Conservation (phyloP, 352 stramenopile species). For the Phytophthora uliginosa region DNA sequence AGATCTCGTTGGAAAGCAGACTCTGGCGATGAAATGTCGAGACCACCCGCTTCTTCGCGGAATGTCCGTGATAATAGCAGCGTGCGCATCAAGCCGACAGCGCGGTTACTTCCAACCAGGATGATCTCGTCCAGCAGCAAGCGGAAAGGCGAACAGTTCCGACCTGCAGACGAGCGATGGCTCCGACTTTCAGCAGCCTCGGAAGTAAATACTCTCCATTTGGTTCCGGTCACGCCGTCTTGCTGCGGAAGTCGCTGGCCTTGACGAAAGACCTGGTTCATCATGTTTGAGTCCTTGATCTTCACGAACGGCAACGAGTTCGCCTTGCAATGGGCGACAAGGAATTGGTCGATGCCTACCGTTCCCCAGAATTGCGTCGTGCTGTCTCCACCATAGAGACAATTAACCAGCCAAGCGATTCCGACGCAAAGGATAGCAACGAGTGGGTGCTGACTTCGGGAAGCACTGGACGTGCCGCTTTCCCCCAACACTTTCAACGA, state of each 20-base stretch:
- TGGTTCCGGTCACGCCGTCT: background rate
- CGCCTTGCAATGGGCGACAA: conserved; percentile 40
- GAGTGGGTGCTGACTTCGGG: conserved; percentile 30
- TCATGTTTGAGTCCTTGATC: conserved; percentile 42
- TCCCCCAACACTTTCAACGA: conserved; percentile 47
- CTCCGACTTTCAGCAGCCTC: background rate
- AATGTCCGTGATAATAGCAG: conserved; percentile 43
- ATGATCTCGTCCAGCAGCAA: conserved; percentile 45
- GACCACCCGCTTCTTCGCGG: conserved; percentile 14
- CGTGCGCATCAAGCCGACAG: conserved; percentile 29
- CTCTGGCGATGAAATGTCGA: background rate
- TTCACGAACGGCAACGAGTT: conserved; percentile 50
- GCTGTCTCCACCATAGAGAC: conserved; percentile 44
- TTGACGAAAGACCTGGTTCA: conserved; percentile 40
- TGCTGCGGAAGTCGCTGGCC: conserved; percentile 1
- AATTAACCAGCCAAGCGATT: conserved; percentile 49
- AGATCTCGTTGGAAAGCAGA: conserved; percentile 37
- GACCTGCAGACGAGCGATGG: conserved; percentile 2
- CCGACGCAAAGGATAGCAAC: conserved; percentile 33
- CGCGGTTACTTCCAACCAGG: conserved; percentile 19
- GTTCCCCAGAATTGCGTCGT: conserved; percentile 44
- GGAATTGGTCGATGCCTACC: conserved; percentile 27
- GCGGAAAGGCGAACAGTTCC: conserved; percentile 42
- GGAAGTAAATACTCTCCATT: conserved; percentile 29
- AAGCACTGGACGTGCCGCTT: conserved; percentile 23